phyloP scores from a whole-genome alignment of 768 basidiomycete species.

The Mycena belliarum region DNA sequence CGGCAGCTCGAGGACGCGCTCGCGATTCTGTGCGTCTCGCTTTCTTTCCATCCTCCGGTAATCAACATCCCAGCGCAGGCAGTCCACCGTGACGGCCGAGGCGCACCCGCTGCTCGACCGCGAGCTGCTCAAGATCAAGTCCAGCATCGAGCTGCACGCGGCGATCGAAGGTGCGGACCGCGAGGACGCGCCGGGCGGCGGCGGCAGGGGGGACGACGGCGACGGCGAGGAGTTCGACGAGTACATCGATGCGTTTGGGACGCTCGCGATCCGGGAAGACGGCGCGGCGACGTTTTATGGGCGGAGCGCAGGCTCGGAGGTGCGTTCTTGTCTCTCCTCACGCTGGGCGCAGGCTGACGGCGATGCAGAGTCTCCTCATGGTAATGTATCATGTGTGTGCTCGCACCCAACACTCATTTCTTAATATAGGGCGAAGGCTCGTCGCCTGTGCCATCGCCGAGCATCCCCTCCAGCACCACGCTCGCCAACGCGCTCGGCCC shows the following conservation, averaged over 20 bases:
- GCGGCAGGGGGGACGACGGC: neutral
- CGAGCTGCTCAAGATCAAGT: conserved; percentile 66
- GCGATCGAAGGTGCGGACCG: conserved; percentile 47
- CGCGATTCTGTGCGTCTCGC: conserved; percentile 33
- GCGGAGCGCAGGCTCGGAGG: conserved; percentile 72
- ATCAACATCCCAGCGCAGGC: conserved; percentile 18
- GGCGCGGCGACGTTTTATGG: conserved; percentile 74
- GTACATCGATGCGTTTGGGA: conserved; percentile 71
- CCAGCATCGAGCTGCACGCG: conserved; percentile 65
- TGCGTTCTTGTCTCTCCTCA: conserved; percentile 26
- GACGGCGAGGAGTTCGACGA: conserved; percentile 40
- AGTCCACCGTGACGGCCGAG: conserved; percentile 50
- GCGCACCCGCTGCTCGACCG: conserved; percentile 60
- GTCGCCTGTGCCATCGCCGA: conserved; percentile 9
- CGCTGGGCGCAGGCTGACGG: neutral
- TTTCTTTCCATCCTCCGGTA: neutral
- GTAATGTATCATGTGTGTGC: no score
- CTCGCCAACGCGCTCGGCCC: conserved; percentile 5
- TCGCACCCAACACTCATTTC: no score
- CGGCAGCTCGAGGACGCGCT: conserved; percentile 73
- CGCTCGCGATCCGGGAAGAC: conserved; percentile 66
- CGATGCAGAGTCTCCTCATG: conserved; percentile 52
- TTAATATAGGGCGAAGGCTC: conserved; percentile 36
- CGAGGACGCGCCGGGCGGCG: neutral
- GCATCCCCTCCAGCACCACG: conserved; percentile 20